Conservation (phyloP, 257 asterid species). For the Verbena officinalis region DNA sequence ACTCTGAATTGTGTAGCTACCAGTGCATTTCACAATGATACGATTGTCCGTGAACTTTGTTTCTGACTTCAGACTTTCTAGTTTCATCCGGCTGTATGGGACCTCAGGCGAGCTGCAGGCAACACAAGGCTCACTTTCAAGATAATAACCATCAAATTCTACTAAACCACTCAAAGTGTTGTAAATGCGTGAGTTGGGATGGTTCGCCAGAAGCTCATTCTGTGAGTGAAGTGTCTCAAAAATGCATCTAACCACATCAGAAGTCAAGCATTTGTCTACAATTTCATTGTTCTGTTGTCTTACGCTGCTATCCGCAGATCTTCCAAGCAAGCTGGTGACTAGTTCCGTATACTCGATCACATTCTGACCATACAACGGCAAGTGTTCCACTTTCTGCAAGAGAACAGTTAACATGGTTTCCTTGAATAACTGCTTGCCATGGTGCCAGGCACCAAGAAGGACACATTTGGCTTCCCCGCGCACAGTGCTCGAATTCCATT, state of each 20-base stretch:
- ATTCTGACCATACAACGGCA: slow-evolving; percentile 96
- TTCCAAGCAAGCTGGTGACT: slow-evolving; percentile 80
- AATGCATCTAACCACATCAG: slow-evolving; percentile 78
- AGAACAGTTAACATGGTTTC: slow-evolving; percentile 73
- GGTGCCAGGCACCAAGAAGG: slow-evolving; percentile 94
- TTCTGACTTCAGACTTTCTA: slow-evolving; percentile 95
- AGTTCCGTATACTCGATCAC: slow-evolving; percentile 85
- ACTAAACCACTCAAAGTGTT: slow-evolving; percentile 97
- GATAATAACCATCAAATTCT: slow-evolving; percentile 99
- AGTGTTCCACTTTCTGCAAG: slow-evolving; percentile 74
- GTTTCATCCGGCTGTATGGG: slow-evolving; percentile 96
- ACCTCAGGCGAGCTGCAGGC: slow-evolving; percentile 99
- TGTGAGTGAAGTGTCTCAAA: slow-evolving; percentile 93
- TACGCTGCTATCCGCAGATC: slow-evolving; percentile 61
- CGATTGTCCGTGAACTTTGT: slow-evolving; percentile 98
- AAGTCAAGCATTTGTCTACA: slow-evolving; percentile 87
- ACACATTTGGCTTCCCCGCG: slow-evolving; percentile 90
- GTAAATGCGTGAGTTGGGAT: slow-evolving; percentile 98
- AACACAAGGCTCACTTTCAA: slow-evolving; percentile 99
- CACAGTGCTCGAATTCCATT: slow-evolving; percentile 93
- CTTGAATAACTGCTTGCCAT: slow-evolving; percentile 76
- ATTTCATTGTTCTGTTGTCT: slow-evolving; percentile 69
- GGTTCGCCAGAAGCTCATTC: slow-evolving; percentile 98
- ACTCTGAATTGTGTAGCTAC: slow-evolving; percentile 98
- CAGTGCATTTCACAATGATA: slow-evolving; percentile 97